Evolutionary conservation across 2,329 filamentous ascomycete species (phyloP).

Genomic region (Alternaria sp.): DNA sequence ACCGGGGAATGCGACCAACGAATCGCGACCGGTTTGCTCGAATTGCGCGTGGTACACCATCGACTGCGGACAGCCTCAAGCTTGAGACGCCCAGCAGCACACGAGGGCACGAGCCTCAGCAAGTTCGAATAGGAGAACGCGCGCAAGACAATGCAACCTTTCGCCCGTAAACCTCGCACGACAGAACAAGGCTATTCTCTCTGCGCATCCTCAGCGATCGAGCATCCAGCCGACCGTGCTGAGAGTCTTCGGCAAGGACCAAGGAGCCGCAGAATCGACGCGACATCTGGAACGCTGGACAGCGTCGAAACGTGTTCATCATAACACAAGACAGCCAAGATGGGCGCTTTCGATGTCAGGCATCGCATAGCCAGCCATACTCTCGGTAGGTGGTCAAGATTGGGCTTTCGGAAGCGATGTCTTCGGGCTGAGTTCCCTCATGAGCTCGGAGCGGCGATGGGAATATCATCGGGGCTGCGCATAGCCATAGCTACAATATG

Average conservation of each 20-base stretch:
- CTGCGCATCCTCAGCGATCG: neutral
- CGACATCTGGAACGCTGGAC: neutral
- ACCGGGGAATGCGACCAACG: neutral
- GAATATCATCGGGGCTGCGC: neutral
- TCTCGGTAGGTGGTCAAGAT: neutral
- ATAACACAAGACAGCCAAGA: neutral
- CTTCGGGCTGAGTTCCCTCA: neutral
- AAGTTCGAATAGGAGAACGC: neutral
- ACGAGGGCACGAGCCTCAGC: neutral
- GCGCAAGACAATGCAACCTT: neutral
- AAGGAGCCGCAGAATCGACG: neutral
- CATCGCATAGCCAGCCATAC: neutral
- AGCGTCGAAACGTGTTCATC: neutral
- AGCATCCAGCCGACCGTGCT: neutral
- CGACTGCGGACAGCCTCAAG: neutral
- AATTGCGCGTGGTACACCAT: neutral
- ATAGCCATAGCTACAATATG: rapidly evolving
- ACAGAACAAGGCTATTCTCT: neutral
- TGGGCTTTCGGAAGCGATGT: neutral
- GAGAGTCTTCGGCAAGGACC: neutral
- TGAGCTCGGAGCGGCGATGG: neutral
- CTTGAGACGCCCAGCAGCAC: neutral
- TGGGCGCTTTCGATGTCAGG: neutral
- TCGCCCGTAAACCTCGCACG: neutral
- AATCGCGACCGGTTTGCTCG: neutral